Evolutionary conservation across 2,329 filamentous ascomycete species (phyloP), one percentile per base, ranked within the genome.

Genomic region (Didymellaceae sp.): DNA sequence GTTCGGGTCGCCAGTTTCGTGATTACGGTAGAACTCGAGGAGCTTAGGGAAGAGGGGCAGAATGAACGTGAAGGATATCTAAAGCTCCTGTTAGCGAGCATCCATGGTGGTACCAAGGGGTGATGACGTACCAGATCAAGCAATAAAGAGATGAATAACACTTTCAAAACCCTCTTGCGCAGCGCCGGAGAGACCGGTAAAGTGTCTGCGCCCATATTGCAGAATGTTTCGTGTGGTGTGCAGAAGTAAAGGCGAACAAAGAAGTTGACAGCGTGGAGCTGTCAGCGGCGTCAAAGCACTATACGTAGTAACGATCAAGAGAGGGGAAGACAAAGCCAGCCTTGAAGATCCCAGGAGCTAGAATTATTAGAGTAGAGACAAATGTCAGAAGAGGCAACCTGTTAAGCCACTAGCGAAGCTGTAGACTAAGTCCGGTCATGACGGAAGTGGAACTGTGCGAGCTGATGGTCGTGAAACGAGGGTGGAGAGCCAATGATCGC

Each of bases 21-120:
- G 85, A 70, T 90, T 87, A 75, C 91, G 90, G 78, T 97, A 99
- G 82, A 97, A 97, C 66, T 95, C 89, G 74, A 97, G 88, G 34
- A 99, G 87, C 51, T 91, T 92, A 6, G 94, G 94, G 72, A 97
- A 99, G 26, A 99, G 85, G 0, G 94, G 94, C 7, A 99, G 87
- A 70, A 97, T 97, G 72, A 99, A 97, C 22, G 94, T 99, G 74
- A 99, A 99, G 47, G 93, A 97, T 67, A 97, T 90, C 93, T 97
- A 57, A n/a, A 28, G 32, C 22, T 4, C 5, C 10, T 38, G 50
- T 62, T 37, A 59, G 54, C 48, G 26, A 38, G 48, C 26, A 24
- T 10, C 33, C 25, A 43, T 17, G 51, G 40, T 55, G 13, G 34
- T 22, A 72, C 33, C 18, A 40, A 39, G 24, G 42, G 20, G n/a